Percentiles rank a stretch among this genome's conserved stretches.
phyloP scores from a whole-genome alignment of 2,329 filamentous ascomycete species.

The Alternaria atra region DNA sequence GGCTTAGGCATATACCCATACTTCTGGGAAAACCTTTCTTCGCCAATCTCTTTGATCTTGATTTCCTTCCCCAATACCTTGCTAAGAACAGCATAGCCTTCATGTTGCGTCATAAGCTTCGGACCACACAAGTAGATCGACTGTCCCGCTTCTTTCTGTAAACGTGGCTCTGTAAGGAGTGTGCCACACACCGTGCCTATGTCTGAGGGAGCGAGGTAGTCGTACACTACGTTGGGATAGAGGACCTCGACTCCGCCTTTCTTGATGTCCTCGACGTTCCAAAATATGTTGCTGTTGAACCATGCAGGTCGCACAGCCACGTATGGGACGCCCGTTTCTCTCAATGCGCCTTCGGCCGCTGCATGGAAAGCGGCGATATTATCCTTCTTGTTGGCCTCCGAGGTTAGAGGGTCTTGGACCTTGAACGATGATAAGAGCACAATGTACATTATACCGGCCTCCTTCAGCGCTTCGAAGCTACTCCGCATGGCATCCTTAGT shows the following conservation, averaged over 20 bases:
- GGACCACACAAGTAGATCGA: conserved; percentile 48
- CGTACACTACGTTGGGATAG: conserved; percentile 43
- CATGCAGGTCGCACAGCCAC: conserved; percentile 55
- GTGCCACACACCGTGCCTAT: conserved; percentile 57
- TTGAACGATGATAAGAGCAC: conserved; percentile 53
- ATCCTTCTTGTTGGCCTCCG: conserved; percentile 4
- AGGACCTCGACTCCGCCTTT: conserved; percentile 46
- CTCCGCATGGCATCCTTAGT: conserved; percentile 53
- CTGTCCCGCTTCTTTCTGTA: conserved; percentile 43
- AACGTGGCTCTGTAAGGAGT: conserved; percentile 47
- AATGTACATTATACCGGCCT: conserved; percentile 56
- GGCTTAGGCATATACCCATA: conserved; percentile 3
- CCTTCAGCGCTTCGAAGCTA: conserved; percentile 56
- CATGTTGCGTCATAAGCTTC: conserved; percentile 37
- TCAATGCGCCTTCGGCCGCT: conserved; percentile 56
- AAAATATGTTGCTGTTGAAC: conserved; percentile 57
- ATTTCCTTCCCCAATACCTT: conserved; percentile 9
- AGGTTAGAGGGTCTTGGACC: conserved; percentile 6
- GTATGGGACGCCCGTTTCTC: conserved; percentile 54
- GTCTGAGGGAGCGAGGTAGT: conserved; percentile 56
- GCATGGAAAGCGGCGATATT: conserved; percentile 47
- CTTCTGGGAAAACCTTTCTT: conserved; percentile 7
- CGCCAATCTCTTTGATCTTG: conserved; percentile 9
- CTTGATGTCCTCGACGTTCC: conserved; percentile 37
- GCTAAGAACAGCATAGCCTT: conserved; percentile 6